Evolutionary conservation across 1,284 basidiomycete species (phyloP), one percentile per base, ranked within the genome.

Genomic region (Jaminaea rosea): DNA sequence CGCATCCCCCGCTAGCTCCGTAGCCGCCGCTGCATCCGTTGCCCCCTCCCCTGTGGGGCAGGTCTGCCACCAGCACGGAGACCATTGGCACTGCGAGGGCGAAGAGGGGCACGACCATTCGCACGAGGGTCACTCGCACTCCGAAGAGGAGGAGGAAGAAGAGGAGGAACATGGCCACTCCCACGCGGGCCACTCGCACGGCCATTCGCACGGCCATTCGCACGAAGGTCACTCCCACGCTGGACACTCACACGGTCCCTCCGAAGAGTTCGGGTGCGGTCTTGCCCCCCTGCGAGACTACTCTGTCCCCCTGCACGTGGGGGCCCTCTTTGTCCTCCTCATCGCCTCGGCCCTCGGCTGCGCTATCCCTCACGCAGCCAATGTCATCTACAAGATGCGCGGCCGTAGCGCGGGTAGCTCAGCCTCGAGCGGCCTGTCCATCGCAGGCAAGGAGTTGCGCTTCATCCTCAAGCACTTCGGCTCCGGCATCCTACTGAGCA

Each of bases 401-500:
- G 6, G 13, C 9, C 7, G n/a, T 13, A 15, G 15, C 24, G 21
- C 31, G 15, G 15, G 9, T 10, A 39, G 24, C 8, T 5, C 13
- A 15, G 19, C 21, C n/a, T n/a, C n/a, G n/a, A n/a, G n/a, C n/a
- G n/a, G n/a, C n/a, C n/a, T n/a, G n/a, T n/a, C n/a, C n/a, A n/a
- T n/a, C n/a, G 15, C 11, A 17, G 55, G 32, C 23, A 29, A 24
- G 24, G 10, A 11, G 3, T 48, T 39, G 11, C 28, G 44, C 15
- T 63, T 63, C 52, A 46, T 56, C 50, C 55, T 44, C 27, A 17
- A 41, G 26, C 57, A 60, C 49, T 57, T 58, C 41, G 73, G 73
- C 13, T 67, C 66, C 3, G 78, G 78, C 23, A 68, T 79, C 52
- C 77, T 78, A 56, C 58, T 78, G 31, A 68, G 71, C 4, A 78